These are phyloP conservation scores for Sabuloglossum arenarium DNA, from an alignment of 495 filamentous ascomycete genomes.

Conservation along the genomic window DNA sequence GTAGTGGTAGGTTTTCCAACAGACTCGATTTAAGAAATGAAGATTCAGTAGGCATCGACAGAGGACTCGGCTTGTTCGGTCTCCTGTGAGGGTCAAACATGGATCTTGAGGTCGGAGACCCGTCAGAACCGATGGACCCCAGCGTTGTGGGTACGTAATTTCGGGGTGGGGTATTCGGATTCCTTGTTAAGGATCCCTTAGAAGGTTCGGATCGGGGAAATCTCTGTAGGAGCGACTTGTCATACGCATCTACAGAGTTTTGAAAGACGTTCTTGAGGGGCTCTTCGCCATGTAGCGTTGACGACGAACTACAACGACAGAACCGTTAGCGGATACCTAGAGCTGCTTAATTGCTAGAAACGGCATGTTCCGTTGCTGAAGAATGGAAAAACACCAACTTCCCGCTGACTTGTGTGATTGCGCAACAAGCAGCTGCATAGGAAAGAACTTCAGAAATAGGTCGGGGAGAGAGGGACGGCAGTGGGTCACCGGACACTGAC, in stretches of 20 bases:
- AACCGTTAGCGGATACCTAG: not conserved
- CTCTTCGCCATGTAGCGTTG: not conserved
- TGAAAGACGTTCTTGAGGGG: not conserved
- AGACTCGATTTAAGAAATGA: not conserved
- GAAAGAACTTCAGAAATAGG: not conserved
- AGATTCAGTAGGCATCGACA: not conserved
- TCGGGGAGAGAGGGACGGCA: not conserved
- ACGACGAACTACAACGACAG: not conserved
- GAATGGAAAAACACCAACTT: not conserved
- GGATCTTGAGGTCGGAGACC: not conserved
- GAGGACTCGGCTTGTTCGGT: not conserved
- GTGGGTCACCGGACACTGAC: not conserved
- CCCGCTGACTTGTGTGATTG: not conserved
- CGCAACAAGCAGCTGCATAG: not conserved
- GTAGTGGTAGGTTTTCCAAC: not conserved
- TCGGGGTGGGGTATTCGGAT: not conserved
- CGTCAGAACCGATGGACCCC: not conserved
- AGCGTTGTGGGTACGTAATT: not conserved
- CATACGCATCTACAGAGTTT: not conserved
- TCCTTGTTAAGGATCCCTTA: not conserved
- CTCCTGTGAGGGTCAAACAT: not conserved
- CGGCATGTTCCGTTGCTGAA: not conserved
- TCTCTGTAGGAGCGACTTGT: slow-evolving; percentile 1
- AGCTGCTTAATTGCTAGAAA: not conserved
- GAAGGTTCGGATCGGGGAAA: not conserved